A percentile compares a stretch with the other conserved stretches of the same genome.
Evolutionary conservation across 1,139 yeast genomes (phyloP).

Genomic region (Taphrina populina): DNA sequence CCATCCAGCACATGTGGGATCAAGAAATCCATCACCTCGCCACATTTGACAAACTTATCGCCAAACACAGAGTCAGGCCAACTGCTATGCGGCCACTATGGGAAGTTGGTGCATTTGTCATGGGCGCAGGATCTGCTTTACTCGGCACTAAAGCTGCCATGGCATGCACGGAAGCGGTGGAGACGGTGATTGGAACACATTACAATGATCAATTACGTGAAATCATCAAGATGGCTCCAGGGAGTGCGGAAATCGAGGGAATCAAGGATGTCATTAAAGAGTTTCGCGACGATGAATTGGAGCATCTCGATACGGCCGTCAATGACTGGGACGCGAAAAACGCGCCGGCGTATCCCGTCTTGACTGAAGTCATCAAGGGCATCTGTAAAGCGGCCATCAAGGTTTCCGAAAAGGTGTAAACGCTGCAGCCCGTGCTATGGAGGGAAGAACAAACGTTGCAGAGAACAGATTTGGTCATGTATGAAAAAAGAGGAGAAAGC

Average conservation of each 20-base stretch:
- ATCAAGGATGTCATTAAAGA: conserved; percentile 65
- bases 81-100: conserved; percentile 86
- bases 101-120: conserved; percentile 83
- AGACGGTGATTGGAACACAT: conserved; percentile 95
- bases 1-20: conserved; percentile 95
- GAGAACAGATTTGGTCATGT: too few relatives aligned
- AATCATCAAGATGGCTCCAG: conserved; percentile 59
- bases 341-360: conserved; percentile 85
- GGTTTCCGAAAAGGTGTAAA: conserved; percentile 34
- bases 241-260: conserved; percentile 56
- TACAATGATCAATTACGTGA: conserved; percentile 86
- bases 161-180: conserved; percentile 99
- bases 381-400: conserved; percentile 36
- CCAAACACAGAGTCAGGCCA: conserved; percentile 80
- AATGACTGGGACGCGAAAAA: conserved; percentile 78
- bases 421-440: too few relatives aligned
- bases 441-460: too few relatives aligned
- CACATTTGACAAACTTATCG: conserved; percentile 76
- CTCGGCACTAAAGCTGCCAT: conserved; percentile 94
- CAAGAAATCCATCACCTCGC: conserved; percentile 89
- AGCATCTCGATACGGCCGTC: conserved; percentile 91
- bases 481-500: too few relatives aligned
- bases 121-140: conserved; percentile 85
- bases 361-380: conserved; percentile 90
- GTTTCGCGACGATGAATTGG: conserved; percentile 92